Base-by-base conservation (phyloP, 306 rosid genomes). In the Malus fusca region DNA sequence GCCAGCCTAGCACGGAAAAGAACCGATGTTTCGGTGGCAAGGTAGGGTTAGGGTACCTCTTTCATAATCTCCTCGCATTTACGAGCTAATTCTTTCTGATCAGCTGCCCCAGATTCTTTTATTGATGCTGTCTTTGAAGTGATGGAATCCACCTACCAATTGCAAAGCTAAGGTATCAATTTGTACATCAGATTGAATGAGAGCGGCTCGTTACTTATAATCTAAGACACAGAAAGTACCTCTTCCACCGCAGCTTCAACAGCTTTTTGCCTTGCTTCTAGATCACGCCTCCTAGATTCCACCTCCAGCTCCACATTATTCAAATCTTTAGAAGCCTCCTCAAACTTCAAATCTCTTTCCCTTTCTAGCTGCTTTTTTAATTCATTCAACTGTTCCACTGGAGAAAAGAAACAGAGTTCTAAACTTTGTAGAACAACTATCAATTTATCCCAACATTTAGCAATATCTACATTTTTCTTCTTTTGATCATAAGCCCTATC, bases 331-430 rank as follows among this genome's bases (percentile, higher is more conserved):
- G 83, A 69, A 75, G 89, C 95, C 76, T 89, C 92, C 71, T 92
- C 91, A 11, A 84, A 60, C 81, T 69, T 79, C 17, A 72, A 30
- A 62, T 77, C 88, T 82, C 81, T 77, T 72, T 92, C 96, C 75
- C 84, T 88, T 73, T 88, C 96, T 52, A 86, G 68, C 66, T 90
- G 88, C 79, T 70, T 89, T 80, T 55, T 77, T 65, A 76, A 19
- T 79, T 87, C 97, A 70, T 85, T 90, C 78, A 80, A 76, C 69
- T 88, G 88, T 69, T 84, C 86, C 80, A 80, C 98, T 94, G 81
- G 66, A 61, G 63, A 75, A 42, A 42, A 76, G 71, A 79, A 31
- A 51, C 66, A 73, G 56, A 75, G 43, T 66, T 58, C 13, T 18
- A 15, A 69, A 40, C 40, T 71, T 19, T 18, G 35, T 68, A 33